These are phyloP conservation scores for Phyllostachys edulis DNA, from an alignment of 176 grass and related monocot genomes.

Conservation along the genomic window DNA sequence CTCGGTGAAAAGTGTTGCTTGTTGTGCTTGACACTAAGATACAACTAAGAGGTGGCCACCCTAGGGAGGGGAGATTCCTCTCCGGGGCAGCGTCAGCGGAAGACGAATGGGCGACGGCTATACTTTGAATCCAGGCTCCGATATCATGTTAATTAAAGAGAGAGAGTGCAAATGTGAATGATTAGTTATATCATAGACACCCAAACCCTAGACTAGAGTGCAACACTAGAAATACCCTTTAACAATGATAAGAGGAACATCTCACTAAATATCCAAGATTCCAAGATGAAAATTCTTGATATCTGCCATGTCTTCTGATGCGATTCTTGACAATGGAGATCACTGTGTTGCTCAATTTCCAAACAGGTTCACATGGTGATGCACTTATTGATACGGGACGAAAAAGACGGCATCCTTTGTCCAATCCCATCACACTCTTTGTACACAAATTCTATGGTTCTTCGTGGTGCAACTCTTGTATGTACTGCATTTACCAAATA, in stretches of 20 bases:
- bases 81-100: too few relatives aligned
- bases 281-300: neutral
- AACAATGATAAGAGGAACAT: neutral
- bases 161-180: too few relatives aligned
- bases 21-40: too few relatives aligned
- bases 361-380: slow-evolving; percentile 69
- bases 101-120: too few relatives aligned
- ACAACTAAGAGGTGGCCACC: too few relatives aligned
- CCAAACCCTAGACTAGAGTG: too few relatives aligned
- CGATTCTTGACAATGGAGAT: neutral
- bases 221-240: too few relatives aligned
- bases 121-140: too few relatives aligned
- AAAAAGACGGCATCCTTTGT: slow-evolving; percentile 74
- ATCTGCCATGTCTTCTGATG: neutral
- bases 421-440: slow-evolving; percentile 77
- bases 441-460: slow-evolving; percentile 54
- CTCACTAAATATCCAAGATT: neutral
- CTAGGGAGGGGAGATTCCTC: too few relatives aligned
- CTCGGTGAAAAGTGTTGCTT: too few relatives aligned
- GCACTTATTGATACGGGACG: slow-evolving; percentile 64
- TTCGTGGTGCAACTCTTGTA: slow-evolving; percentile 68
- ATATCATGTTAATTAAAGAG: too few relatives aligned
- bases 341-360: slow-evolving; percentile 12
- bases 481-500: slow-evolving; percentile 7
- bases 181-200: too few relatives aligned